These are phyloP conservation scores for Fusarium poae DNA, from an alignment of 2,329 filamentous ascomycete species.

Conservation along the genomic window DNA sequence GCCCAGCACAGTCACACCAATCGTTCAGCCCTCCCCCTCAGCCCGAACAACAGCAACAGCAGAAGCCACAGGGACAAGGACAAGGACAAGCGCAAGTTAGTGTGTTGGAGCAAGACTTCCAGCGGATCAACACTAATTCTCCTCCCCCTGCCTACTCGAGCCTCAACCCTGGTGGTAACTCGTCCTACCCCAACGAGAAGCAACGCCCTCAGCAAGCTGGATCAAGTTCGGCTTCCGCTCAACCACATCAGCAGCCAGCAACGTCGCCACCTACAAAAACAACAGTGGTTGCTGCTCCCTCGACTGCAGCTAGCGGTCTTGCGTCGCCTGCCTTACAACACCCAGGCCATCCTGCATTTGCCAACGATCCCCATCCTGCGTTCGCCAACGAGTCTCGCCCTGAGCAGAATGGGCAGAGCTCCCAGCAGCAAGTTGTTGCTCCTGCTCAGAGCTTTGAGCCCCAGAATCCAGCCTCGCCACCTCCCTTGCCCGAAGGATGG, in stretches of 20 bases:
- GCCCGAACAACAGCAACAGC: conserved; percentile 45
- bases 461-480: conserved; percentile 82
- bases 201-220: conserved; percentile 61
- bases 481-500: conserved; percentile 96
- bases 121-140: conserved; percentile 83
- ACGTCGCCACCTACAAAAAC: conserved; percentile 51
- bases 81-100: conserved; percentile 67
- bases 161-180: conserved; percentile 66
- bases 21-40: conserved; percentile 57
- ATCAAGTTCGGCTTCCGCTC: conserved; percentile 48
- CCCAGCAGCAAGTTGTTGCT: conserved; percentile 59
- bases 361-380: conserved; percentile 86
- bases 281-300: conserved; percentile 40
- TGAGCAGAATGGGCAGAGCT: conserved; percentile 62
- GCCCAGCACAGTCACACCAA: conserved; percentile 57
- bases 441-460: conserved; percentile 56
- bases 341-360: conserved; percentile 87
- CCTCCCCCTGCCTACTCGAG: conserved; percentile 97
- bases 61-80: conserved; percentile 53
- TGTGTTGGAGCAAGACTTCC: conserved; percentile 87
- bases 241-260: conserved; percentile 46
- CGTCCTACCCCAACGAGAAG: conserved; percentile 85
- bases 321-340: conserved; percentile 66
- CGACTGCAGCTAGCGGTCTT: conserved; percentile 50
- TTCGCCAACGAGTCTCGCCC: conserved; percentile 85